These are phyloP conservation scores for Abelmoschus esculentus DNA, from an alignment of 345 rosid species.

Conservation along the genomic window DNA sequence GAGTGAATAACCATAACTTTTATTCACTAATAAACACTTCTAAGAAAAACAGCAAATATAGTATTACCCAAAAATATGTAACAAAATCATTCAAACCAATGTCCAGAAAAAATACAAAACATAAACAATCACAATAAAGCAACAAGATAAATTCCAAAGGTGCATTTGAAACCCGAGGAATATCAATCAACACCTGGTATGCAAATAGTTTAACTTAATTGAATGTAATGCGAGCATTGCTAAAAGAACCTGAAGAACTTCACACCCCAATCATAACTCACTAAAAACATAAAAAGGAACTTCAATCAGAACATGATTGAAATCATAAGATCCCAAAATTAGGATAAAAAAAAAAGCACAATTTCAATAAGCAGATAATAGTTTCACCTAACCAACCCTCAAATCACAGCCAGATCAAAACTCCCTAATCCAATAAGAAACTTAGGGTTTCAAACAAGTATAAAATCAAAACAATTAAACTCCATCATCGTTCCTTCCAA, in stretches of 20 bases:
- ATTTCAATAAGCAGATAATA: conserved; percentile 8
- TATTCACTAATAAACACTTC: neutral
- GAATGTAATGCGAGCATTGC: neutral
- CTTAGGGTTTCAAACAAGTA: conserved; percentile 17
- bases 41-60: neutral
- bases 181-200: neutral
- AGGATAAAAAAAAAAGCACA: conserved; percentile 1
- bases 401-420: conserved; percentile 18
- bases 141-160: neutral
- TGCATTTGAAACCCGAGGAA: neutral
- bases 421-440: neutral
- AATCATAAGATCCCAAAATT: conserved; percentile 12
- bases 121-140: neutral
- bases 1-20: neutral
- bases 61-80: neutral
- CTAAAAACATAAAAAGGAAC: neutral
- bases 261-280: neutral
- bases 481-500: neutral
- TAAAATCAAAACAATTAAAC: neutral
- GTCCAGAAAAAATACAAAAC: neutral
- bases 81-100: neutral
- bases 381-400: conserved; percentile 5
- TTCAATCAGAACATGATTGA: neutral
- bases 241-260: neutral
- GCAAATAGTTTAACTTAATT: neutral